These are phyloP conservation scores for Biscutella laevigata DNA, from an alignment of 441 rosid genomes.

Conservation along the genomic window DNA sequence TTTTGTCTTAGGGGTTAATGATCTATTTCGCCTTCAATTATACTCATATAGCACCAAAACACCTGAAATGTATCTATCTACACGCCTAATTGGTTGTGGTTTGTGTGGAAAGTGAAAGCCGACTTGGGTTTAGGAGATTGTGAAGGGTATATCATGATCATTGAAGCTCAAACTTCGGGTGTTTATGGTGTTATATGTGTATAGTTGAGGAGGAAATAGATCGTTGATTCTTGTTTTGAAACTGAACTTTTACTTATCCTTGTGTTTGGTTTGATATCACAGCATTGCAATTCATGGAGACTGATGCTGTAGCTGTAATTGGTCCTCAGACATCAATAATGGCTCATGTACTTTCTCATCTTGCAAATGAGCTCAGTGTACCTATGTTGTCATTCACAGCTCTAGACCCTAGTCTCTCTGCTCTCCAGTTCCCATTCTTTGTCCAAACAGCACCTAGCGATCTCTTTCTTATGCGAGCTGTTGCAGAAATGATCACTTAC, in stretches of 20 bases:
- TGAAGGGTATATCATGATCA: too few relatives aligned
- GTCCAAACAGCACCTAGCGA: conserved; percentile 73
- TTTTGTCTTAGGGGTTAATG: too few relatives aligned
- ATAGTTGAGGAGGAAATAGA: too few relatives aligned
- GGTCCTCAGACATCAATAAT: conserved; percentile 78
- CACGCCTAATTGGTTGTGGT: too few relatives aligned
- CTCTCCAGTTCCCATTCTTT: conserved; percentile 84
- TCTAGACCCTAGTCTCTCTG: conserved; percentile 64
- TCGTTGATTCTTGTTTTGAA: conserved; percentile 13
- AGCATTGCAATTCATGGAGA: conserved; percentile 91
- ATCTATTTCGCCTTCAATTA: too few relatives aligned
- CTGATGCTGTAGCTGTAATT: conserved; percentile 74
- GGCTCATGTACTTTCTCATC: conserved; percentile 82
- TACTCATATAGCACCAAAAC: too few relatives aligned
- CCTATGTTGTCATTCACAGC: conserved; percentile 83
- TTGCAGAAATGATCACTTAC: conserved; percentile 61
- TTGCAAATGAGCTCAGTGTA: conserved; percentile 69
- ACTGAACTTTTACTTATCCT: neutral
- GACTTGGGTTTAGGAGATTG: too few relatives aligned
- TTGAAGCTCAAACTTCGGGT: too few relatives aligned
- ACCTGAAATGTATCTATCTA: too few relatives aligned
- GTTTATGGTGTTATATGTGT: too few relatives aligned
- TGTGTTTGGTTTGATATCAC: conserved; percentile 22
- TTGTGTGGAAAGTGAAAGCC: too few relatives aligned
- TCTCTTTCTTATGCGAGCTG: conserved; percentile 65